Conservation (phyloP, 2,329 filamentous ascomycete genomes). For the Colletotrichum sp. region DNA sequence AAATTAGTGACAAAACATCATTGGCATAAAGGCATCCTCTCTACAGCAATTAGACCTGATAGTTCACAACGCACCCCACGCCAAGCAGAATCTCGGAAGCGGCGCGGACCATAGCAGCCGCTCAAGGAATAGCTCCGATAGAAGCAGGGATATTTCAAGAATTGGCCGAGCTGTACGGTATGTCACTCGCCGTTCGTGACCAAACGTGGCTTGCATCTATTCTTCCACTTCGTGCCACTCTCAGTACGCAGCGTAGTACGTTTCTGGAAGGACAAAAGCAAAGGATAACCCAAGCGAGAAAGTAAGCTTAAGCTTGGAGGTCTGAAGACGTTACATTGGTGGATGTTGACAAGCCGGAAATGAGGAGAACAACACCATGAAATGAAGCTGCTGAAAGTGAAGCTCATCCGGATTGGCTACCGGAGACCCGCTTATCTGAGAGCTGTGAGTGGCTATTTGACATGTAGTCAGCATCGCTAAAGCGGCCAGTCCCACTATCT, state of each 20-base stretch:
- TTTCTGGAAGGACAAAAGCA: not conserved
- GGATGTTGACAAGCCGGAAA: not conserved
- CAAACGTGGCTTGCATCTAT: not conserved
- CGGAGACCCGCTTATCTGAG: accelerated
- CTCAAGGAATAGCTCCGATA: not conserved
- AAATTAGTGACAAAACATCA: not conserved
- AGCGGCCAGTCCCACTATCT: not conserved
- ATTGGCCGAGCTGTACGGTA: not conserved
- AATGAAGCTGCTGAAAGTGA: not conserved
- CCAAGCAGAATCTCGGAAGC: not conserved
- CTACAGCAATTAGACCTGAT: not conserved
- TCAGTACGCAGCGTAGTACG: not conserved
- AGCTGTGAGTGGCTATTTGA: not conserved
- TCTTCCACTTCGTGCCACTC: not conserved
- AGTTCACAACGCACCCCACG: not conserved
- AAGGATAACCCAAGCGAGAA: not conserved
- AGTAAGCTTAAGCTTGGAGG: not conserved
- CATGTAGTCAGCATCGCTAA: not conserved
- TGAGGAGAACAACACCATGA: not conserved
- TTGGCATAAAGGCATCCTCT: not conserved
- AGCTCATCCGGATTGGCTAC: not conserved
- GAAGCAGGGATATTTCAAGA: not conserved
- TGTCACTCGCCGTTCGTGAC: not conserved
- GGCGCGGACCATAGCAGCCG: not conserved
- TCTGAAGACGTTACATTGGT: not conserved